Conservation (phyloP, 495 filamentous ascomycete species). For the Aspergillus kassunensis region DNA sequence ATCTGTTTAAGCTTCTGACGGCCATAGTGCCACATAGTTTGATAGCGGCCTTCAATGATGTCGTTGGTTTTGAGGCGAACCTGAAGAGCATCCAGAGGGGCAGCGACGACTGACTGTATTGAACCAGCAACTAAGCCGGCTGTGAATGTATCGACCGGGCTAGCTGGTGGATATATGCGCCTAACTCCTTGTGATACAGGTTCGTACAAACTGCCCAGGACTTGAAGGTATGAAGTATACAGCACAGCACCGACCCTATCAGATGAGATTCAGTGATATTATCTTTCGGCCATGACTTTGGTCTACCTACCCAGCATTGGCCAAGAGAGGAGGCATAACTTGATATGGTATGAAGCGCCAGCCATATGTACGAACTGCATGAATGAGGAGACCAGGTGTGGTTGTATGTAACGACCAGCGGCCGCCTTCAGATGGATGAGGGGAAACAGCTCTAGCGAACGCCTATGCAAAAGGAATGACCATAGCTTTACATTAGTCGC, state of each 20-base stretch:
- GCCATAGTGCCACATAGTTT: constrained; percentile 80
- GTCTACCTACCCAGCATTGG: constrained; percentile 61
- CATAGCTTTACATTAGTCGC: constrained; percentile 21
- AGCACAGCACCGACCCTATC: constrained; percentile 73
- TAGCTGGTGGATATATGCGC: constrained; percentile 71
- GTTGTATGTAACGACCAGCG: constrained; percentile 68
- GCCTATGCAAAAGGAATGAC: constrained; percentile 35
- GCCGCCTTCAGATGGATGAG: constrained; percentile 48
- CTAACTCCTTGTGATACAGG: constrained; percentile 65
- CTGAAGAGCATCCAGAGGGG: constrained; percentile 85
- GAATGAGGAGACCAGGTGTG: constrained; percentile 72
- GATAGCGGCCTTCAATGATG: constrained; percentile 63
- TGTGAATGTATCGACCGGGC: constrained; percentile 59
- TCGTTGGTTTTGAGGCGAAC: constrained; percentile 70
- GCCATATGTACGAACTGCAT: constrained; percentile 73
- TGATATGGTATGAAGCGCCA: constrained; percentile 88
- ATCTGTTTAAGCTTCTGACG: constrained; percentile 71
- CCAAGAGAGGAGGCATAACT: constrained; percentile 78
- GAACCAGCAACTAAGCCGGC: constrained; percentile 75
- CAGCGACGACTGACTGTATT: constrained; percentile 75
- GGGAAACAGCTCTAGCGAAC: constrained; percentile 66
- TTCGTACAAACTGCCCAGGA: constrained; percentile 66
- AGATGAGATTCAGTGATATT: constrained; percentile 3
- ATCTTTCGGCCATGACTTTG: background rate
- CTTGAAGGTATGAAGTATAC: constrained; percentile 84